phyloP scores from a whole-genome alignment of 805 yeast genomes.

The Yamadazyma insecticola region DNA sequence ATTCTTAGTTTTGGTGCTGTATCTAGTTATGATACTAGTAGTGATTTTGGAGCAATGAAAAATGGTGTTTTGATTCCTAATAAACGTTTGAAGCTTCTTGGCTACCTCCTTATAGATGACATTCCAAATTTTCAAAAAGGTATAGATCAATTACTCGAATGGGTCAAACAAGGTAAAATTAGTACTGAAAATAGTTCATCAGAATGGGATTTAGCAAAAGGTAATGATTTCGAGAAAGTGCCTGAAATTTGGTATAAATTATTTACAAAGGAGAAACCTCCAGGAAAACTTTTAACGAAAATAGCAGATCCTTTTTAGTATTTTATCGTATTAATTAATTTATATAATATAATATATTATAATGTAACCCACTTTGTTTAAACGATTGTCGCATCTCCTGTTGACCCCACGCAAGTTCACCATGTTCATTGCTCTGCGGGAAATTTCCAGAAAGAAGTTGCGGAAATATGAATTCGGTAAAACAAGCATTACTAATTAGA shows the following conservation, averaged over 20 bases:
- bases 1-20: conserved; percentile 27
- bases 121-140: conserved; percentile 8
- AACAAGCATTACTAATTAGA: too few species aligned
- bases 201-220: conserved; percentile 28
- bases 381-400: too few species aligned
- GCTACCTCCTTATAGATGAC: conserved; percentile 19
- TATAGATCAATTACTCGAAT: conserved; percentile 8
- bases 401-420: too few species aligned
- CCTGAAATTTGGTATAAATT: conserved; percentile 47
- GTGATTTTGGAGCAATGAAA: conserved; percentile 12
- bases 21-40: conserved; percentile 28
- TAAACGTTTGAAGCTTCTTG: conserved; percentile 15
- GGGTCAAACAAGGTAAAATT: conserved; percentile 16
- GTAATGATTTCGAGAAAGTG: conserved; percentile 30
- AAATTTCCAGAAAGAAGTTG: too few species aligned
- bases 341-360: too few species aligned
- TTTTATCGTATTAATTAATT: too few species aligned
- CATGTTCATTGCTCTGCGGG: too few species aligned
- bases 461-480: too few species aligned
- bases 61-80: conserved; percentile 19
- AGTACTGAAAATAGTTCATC: conserved; percentile 12
- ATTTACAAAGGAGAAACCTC: conserved; percentile 39
- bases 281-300: conserved; percentile 50
- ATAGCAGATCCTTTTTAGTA: conserved; percentile 23
- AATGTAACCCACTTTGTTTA: too few species aligned